A percentile compares a stretch with the other conserved stretches of the same genome.
phyloP scores from a whole-genome alignment of 2,329 filamentous ascomycete genomes.

The Alternaria dauci region DNA sequence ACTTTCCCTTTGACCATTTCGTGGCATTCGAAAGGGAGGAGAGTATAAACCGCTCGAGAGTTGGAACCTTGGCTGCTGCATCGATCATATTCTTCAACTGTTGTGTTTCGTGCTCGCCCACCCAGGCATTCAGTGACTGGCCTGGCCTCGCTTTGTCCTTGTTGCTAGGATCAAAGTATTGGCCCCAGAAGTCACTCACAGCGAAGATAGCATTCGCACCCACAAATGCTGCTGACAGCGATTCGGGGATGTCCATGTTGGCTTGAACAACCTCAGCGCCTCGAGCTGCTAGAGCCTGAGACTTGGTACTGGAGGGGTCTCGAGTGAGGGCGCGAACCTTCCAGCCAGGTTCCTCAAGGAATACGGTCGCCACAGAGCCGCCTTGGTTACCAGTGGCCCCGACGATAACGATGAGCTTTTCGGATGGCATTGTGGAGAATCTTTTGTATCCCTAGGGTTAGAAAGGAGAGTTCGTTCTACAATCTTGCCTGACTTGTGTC shows the following conservation, averaged over 20 bases:
- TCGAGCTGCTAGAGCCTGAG: background rate
- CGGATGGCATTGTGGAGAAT: no score
- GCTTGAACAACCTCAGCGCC: background rate
- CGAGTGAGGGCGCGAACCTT: background rate
- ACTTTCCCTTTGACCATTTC: background rate
- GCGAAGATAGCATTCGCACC: background rate
- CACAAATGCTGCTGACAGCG: background rate
- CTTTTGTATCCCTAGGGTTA: no score
- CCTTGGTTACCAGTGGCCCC: no score
- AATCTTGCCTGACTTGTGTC: no score
- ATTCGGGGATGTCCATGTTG: background rate
- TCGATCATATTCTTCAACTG: background rate
- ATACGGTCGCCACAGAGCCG: no score
- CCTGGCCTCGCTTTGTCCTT: no score
- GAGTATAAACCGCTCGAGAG: background rate
- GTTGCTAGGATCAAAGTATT: no score
- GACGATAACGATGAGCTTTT: no score
- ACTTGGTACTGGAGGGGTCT: background rate
- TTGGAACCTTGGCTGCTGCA: background rate
- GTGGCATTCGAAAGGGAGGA: background rate
- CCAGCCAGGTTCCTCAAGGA: background rate
- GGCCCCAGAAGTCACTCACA: no score
- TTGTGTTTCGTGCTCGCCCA: background rate
- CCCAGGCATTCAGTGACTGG: no score
- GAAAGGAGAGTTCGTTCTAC: no score